Conservation (phyloP, 2,329 filamentous ascomycete genomes). For the Rasamsonia emersonii region DNA sequence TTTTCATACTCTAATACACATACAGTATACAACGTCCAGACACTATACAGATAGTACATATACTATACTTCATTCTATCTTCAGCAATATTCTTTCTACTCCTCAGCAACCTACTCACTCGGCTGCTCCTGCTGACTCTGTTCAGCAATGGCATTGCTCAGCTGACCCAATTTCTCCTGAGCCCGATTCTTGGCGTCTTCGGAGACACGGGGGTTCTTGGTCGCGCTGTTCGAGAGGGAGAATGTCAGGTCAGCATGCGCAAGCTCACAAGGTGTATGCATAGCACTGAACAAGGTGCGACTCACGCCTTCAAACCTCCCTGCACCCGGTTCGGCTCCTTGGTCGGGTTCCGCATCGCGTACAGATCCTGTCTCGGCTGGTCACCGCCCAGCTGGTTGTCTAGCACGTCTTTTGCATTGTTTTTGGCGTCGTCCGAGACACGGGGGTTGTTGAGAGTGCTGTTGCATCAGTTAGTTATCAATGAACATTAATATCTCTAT, state of each 20-base stretch:
- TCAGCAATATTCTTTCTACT: too few relatives aligned
- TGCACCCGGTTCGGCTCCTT: conserved; percentile 12
- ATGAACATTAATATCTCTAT: background rate
- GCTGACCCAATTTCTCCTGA: conserved; percentile 8
- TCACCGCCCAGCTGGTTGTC: conserved; percentile 10
- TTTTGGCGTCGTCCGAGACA: conserved; percentile 13
- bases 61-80: too few relatives aligned
- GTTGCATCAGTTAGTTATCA: conserved; percentile 1
- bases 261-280: too few relatives aligned
- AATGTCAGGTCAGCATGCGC: background rate
- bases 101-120: conserved; percentile 6
- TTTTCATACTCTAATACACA: too few relatives aligned
- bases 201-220: conserved; percentile 15
- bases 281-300: background rate
- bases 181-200: conserved; percentile 18
- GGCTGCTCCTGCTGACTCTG: too few relatives aligned
- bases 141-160: conserved; percentile 5
- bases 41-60: too few relatives aligned
- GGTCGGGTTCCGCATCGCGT: conserved; percentile 7
- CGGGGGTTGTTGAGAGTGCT: conserved; percentile 14
- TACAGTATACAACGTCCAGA: too few relatives aligned
- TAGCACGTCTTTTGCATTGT: conserved; percentile 13
- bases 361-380: conserved; percentile 10
- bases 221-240: conserved; percentile 5
- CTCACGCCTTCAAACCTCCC: conserved; percentile 14